Percentiles rank a stretch among this genome's conserved stretches.
phyloP scores from a whole-genome alignment of 2,329 filamentous ascomycete genomes.

The Clonostachys byssicola region DNA sequence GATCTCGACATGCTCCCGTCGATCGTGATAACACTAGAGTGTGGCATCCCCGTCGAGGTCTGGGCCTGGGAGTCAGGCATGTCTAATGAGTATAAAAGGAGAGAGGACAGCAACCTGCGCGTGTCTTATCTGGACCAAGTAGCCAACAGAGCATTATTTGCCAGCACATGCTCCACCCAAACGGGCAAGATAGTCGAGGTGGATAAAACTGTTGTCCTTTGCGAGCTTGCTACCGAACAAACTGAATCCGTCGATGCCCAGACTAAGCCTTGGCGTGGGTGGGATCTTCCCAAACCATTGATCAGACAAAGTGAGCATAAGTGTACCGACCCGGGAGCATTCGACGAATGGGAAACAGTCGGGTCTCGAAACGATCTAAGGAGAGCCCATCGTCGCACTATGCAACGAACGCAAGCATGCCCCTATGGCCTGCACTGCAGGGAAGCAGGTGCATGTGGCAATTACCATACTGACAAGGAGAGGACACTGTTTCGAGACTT shows the following conservation, averaged over 20 bases:
- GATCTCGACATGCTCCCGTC: constrained; percentile 16
- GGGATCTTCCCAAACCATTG: not conserved
- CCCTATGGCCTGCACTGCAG: constrained; percentile 4
- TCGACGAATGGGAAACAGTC: not conserved
- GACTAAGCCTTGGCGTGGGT: too few species aligned
- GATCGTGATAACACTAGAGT: constrained; percentile 7
- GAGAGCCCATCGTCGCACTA: not conserved
- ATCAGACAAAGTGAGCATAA: not conserved
- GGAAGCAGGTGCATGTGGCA: constrained; percentile 2
- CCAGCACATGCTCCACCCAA: constrained; percentile 4
- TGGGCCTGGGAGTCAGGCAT: constrained; percentile 15
- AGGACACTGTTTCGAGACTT: not conserved
- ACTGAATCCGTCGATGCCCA: too few species aligned
- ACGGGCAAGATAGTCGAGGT: constrained; percentile 1
- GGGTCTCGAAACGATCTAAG: not conserved
- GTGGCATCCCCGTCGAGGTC: constrained; percentile 13
- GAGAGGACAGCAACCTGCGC: not conserved
- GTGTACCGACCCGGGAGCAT: not conserved
- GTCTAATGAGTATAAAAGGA: constrained; percentile 8
- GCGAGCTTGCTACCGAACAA: not conserved
- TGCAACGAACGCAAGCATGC: constrained; percentile 2
- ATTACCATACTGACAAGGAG: constrained; percentile 2
- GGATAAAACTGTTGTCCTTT: constrained; percentile 2
- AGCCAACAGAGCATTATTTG: constrained; percentile 4
- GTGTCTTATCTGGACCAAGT: constrained; percentile 2